Evolutionary conservation across 306 rosid species (phyloP).

Genomic region (Rosa rugosa): DNA sequence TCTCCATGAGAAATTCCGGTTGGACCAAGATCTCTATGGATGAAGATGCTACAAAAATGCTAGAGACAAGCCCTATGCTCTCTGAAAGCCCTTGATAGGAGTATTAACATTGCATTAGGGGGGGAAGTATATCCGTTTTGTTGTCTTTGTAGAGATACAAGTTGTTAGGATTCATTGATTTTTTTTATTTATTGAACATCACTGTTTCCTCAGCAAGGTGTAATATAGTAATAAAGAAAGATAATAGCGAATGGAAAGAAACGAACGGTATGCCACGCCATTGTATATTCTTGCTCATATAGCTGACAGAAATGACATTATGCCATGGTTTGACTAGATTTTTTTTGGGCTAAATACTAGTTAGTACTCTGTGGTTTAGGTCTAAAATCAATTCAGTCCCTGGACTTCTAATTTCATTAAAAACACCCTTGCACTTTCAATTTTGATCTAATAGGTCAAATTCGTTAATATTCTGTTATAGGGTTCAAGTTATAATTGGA

Average conservation of each 20-base stretch:
- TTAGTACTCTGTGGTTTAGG: no score
- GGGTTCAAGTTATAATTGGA: no score
- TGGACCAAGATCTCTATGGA: conserved; percentile 62
- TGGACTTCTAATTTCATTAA: no score
- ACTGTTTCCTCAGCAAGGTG: conserved; percentile 1
- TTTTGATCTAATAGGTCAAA: no score
- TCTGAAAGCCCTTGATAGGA: conserved; percentile 46
- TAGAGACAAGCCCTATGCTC: conserved; percentile 31
- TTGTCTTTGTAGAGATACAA: conserved; percentile 6
- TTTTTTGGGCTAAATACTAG: no score
- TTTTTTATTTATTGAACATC: conserved; percentile 7
- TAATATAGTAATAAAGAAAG: no score
- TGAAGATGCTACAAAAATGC: conserved; percentile 57
- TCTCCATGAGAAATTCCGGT: conserved; percentile 62
- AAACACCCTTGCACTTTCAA: no score
- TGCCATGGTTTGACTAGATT: background rate
- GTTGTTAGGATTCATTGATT: conserved; percentile 17
- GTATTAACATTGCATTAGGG: conserved; percentile 20
- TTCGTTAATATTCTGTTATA: no score
- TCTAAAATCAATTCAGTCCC: no score
- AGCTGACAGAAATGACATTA: conserved; percentile 9
- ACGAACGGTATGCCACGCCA: background rate
- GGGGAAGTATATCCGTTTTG: background rate
- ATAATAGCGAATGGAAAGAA: no score
- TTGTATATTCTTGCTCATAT: conserved; percentile 24